phyloP scores from a whole-genome alignment of 768 basidiomycete species.

The Rhodosporidiobolus odoratus region DNA sequence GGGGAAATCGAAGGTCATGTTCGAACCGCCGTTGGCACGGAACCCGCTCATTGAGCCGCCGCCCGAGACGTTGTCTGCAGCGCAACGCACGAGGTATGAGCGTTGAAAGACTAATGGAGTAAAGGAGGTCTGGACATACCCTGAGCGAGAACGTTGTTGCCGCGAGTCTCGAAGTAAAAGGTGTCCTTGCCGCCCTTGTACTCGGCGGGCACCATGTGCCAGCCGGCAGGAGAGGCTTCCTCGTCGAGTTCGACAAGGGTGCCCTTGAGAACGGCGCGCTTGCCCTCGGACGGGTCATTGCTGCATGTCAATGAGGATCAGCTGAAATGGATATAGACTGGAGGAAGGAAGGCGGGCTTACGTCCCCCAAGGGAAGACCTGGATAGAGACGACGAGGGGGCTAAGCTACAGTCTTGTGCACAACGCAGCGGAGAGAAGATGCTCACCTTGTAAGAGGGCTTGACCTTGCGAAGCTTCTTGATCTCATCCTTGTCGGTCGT shows the following conservation, averaged over 20 bases:
- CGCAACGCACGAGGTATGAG: too few relatives aligned
- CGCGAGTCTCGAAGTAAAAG: conserved; percentile 64
- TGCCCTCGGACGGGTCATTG: conserved; percentile 39
- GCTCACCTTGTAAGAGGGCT: conserved; percentile 41
- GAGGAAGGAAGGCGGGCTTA: conserved; percentile 4
- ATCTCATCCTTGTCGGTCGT: conserved; percentile 30
- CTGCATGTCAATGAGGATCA: neutral
- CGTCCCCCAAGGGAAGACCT: conserved; percentile 47
- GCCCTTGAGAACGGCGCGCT: conserved; percentile 23
- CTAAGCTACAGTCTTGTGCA: too few relatives aligned
- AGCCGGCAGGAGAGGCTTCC: conserved; percentile 64
- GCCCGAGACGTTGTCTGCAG: conserved; percentile 90
- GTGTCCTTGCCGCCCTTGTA: conserved; percentile 40
- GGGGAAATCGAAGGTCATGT: conserved; percentile 61
- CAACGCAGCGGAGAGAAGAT: too few relatives aligned
- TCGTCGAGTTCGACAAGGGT: conserved; percentile 51
- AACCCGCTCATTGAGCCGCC: conserved; percentile 64
- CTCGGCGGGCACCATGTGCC: conserved; percentile 73
- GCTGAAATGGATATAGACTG: neutral
- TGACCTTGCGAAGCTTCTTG: neutral
- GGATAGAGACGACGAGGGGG: too few relatives aligned
- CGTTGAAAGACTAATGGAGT: too few relatives aligned
- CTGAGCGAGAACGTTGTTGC: conserved; percentile 74
- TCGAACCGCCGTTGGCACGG: conserved; percentile 63
- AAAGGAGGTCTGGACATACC: too few relatives aligned